phyloP scores from a whole-genome alignment of 2,329 filamentous ascomycete genomes.

The Pseudogymnoascus sp. region DNA sequence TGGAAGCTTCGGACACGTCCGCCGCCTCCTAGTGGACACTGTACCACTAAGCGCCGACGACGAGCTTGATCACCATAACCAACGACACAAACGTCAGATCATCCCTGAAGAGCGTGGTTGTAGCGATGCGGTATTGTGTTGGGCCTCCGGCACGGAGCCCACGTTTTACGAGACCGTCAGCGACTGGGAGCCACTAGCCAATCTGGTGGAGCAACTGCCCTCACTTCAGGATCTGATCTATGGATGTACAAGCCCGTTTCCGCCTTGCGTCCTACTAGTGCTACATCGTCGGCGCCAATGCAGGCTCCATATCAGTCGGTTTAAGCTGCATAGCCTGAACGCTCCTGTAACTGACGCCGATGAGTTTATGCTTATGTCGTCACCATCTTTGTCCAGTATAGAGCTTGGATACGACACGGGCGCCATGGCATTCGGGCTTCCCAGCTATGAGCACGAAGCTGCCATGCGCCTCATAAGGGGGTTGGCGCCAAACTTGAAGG shows the following conservation, averaged over 20 bases:
- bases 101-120: background rate
- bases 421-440: background rate
- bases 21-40: background rate
- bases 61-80: background rate
- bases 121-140: background rate
- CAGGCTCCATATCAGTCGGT: slow-evolving; percentile 14
- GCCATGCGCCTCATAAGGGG: background rate
- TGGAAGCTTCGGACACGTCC: slow-evolving; percentile 2
- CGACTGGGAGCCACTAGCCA: slow-evolving; percentile 2
- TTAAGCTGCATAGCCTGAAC: slow-evolving; percentile 1
- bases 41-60: background rate
- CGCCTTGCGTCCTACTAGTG: slow-evolving; percentile 7
- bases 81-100: background rate
- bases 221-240: slow-evolving; percentile 14
- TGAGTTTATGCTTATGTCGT: slow-evolving; percentile 8
- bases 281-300: slow-evolving; percentile 4
- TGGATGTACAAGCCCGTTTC: slow-evolving; percentile 9
- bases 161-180: background rate
- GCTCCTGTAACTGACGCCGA: background rate
- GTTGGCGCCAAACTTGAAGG: background rate
- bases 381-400: slow-evolving; percentile 13
- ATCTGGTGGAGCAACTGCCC: background rate
- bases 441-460: background rate
- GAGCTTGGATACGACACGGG: background rate
- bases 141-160: background rate